Evolutionary conservation across 2,329 filamentous ascomycete species (phyloP).

Genomic region (Colletotrichum navitas): DNA sequence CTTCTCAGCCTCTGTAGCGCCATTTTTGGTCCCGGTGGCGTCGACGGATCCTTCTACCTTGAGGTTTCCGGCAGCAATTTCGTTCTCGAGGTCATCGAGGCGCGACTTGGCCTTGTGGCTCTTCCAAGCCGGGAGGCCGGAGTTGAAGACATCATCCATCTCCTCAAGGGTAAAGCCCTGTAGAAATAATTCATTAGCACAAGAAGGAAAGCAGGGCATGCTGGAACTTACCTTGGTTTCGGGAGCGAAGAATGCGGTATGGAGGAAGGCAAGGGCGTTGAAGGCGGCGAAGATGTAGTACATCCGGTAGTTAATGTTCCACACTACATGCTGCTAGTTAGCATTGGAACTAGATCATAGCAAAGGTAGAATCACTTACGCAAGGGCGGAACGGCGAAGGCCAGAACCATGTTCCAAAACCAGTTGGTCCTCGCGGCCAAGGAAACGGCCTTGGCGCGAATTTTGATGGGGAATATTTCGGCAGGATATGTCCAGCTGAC

Average conservation of each 20-base stretch:
- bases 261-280: constrained; percentile 75
- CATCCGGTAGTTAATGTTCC: constrained; percentile 70
- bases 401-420: constrained; percentile 66
- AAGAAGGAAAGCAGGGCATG: not conserved
- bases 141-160: constrained; percentile 79
- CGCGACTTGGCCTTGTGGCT: constrained; percentile 56
- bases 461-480: constrained; percentile 59
- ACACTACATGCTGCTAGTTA: constrained; percentile 44
- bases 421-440: constrained; percentile 56
- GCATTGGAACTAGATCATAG: not conserved
- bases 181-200: not conserved
- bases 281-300: constrained; percentile 84
- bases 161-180: constrained; percentile 80
- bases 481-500: constrained; percentile 63
- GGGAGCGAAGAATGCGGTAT: constrained; percentile 73
- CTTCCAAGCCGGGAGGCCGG: constrained; percentile 70
- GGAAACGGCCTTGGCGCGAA: constrained; percentile 60
- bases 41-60: constrained; percentile 49
- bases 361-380: constrained; percentile 8
- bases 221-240: constrained; percentile 65
- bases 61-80: constrained; percentile 61
- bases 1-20: constrained; percentile 22
- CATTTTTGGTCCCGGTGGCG: not conserved
- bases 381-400: constrained; percentile 64
- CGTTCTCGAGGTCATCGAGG: constrained; percentile 60